Evolutionary conservation across 345 rosid genomes (phyloP).

Genomic region (Litchi chinensis): DNA sequence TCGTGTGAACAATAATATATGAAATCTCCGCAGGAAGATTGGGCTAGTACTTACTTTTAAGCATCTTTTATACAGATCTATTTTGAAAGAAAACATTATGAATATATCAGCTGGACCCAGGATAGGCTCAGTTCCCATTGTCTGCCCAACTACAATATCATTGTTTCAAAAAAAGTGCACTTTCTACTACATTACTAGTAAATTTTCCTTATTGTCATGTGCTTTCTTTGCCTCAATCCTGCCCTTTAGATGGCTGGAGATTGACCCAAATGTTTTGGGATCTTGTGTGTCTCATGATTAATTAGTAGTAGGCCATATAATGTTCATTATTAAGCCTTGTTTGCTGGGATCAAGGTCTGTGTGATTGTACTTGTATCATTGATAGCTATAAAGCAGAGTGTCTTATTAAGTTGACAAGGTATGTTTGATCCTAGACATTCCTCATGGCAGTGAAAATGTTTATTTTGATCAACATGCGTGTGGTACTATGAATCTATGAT

Average conservation of each 20-base stretch:
- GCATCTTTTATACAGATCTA: not conserved
- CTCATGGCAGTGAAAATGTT: not conserved
- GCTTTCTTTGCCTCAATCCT: not conserved
- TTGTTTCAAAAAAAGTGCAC: not conserved
- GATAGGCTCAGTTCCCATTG: not conserved
- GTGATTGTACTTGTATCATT: not conserved
- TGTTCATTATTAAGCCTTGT: not conserved
- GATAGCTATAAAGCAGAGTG: not conserved
- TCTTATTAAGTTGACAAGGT: not conserved
- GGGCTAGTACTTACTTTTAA: not conserved
- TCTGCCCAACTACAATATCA: not conserved
- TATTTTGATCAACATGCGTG: not conserved
- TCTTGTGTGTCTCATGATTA: not conserved
- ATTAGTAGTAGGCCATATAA: not conserved
- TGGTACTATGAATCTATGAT: too few species aligned
- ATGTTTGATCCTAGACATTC: not conserved
- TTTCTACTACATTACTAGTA: not conserved
- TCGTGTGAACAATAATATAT: not conserved
- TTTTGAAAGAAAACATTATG: constrained; percentile 11
- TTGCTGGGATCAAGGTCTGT: not conserved
- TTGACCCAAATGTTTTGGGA: not conserved
- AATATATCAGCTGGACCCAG: not conserved
- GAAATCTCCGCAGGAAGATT: constrained; percentile 5
- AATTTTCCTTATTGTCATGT: not conserved
- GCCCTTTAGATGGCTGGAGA: not conserved